These are phyloP conservation scores for Suillus spraguei DNA, from an alignment of 768 basidiomycete species.

Conservation along the genomic window DNA sequence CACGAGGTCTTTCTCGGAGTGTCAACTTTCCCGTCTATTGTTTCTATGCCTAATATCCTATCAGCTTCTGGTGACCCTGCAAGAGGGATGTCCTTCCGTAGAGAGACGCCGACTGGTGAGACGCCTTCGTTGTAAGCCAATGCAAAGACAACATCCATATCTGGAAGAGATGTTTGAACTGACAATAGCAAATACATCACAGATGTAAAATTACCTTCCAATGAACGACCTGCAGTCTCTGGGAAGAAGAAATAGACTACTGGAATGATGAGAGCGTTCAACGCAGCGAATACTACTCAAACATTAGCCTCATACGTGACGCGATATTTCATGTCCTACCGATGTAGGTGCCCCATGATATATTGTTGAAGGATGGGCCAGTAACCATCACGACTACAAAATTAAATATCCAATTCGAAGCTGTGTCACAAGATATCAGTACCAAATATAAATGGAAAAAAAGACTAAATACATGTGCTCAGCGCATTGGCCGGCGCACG, in stretches of 20 bases:
- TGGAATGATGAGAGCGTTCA: constrained; percentile 60
- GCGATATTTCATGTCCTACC: constrained; percentile 32
- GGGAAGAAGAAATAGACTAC: constrained; percentile 62
- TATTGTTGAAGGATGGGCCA: constrained; percentile 58
- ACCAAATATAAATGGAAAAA: not conserved
- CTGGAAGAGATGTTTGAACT: not conserved
- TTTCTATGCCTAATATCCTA: constrained; percentile 25
- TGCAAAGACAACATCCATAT: constrained; percentile 52
- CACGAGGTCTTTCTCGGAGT: not conserved
- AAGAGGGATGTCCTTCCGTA: constrained; percentile 46
- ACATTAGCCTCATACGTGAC: not conserved
- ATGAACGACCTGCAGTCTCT: constrained; percentile 60
- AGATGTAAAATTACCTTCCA: constrained; percentile 44
- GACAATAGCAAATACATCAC: not conserved
- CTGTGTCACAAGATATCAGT: constrained; percentile 12
- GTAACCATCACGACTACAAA: constrained; percentile 64
- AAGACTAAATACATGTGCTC: constrained; percentile 43
- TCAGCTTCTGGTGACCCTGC: constrained; percentile 48
- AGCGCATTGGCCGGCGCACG: constrained; percentile 67
- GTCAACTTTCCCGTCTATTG: not conserved
- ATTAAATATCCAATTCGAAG: constrained; percentile 58
- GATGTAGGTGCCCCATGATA: constrained; percentile 63
- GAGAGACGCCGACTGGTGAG: constrained; percentile 47
- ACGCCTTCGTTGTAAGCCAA: constrained; percentile 45
- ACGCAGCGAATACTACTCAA: constrained; percentile 49